A percentile compares a stretch with the other conserved stretches of the same genome.
These are phyloP conservation scores for Neonectria magnoliae DNA, from an alignment of 2,329 filamentous ascomycete species.

Conservation along the genomic window DNA sequence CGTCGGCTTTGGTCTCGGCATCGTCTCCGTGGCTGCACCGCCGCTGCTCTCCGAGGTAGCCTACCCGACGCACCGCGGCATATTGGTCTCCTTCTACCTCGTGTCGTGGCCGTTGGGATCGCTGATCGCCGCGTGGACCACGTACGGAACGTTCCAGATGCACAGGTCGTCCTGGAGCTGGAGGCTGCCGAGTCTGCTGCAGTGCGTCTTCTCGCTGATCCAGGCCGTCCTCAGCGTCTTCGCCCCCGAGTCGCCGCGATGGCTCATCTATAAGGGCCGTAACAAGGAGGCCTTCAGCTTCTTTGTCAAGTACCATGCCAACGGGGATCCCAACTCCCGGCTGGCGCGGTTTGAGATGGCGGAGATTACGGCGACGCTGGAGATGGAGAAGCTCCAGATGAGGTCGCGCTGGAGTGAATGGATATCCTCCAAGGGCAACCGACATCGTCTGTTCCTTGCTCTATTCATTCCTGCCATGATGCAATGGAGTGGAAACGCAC, in stretches of 20 bases:
- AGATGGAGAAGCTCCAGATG: constrained; percentile 40
- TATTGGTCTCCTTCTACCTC: constrained; percentile 44
- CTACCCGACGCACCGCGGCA: constrained; percentile 49
- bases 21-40: constrained; percentile 44
- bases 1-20: constrained; percentile 55
- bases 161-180: constrained; percentile 55
- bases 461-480: constrained; percentile 44
- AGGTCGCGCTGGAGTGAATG: constrained; percentile 35
- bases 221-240: constrained; percentile 27
- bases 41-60: constrained; percentile 50
- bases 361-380: constrained; percentile 34
- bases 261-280: constrained; percentile 41
- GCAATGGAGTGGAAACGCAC: constrained; percentile 45
- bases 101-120: constrained; percentile 33
- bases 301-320: constrained; percentile 36
- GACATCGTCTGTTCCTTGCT: constrained; percentile 45
- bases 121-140: constrained; percentile 42
- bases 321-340: constrained; percentile 28
- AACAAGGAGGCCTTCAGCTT: constrained; percentile 35
- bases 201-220: constrained; percentile 46
- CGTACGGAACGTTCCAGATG: constrained; percentile 55
- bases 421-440: constrained; percentile 41
- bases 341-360: constrained; percentile 36
- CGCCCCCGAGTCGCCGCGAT: constrained; percentile 35
- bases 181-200: constrained; percentile 60